Evolutionary conservation across 2,329 filamentous ascomycete genomes (phyloP), one percentile per base, ranked within the genome.

Genomic region (Alternaria dauci): DNA sequence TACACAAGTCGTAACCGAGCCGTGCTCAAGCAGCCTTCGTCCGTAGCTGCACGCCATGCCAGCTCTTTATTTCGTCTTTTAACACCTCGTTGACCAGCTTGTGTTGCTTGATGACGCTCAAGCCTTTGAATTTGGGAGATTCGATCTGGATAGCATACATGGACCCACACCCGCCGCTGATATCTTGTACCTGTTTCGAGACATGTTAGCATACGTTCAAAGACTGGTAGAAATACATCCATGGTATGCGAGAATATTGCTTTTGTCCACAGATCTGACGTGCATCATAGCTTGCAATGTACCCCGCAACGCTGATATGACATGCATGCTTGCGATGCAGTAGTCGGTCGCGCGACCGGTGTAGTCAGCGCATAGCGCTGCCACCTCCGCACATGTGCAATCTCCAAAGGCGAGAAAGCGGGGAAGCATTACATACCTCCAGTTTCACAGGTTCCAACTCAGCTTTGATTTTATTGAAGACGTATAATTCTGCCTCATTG

Each of bases 121-220:
- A 77, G 47, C 91, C 92, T 55, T 84, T 84, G 79, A 96, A 96
- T 71, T 83, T 85, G 47, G 88, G 84, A 8, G 90, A 91, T 48
- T 88, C 85, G 66, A 95, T 88, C 71, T 94, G 89, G 67, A 96
- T 90, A 57, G 88, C 90, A 80, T 95, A 95, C 92, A 95, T 95
- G 73, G 89, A 91, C 9, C 92, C 92, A 80, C 92, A 96, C 30
- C 92, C 92, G 59, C 92, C 92, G 25, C 89, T 92, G 52, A 95
- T 87, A 79, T 96, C 92, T 76, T 90, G 89, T 9, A 95, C 91
- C 77, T 88, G 78, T 52, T 30, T 32, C 44, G 20, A 38, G 39
- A 39, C n/a, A 25, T 48, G 63, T 73, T 52, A 73, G 71, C 62
- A 36, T 47, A 16, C 11, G 4, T 58, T 25, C 8, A 18, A 3